phyloP scores from a whole-genome alignment of 2,329 filamentous ascomycete genomes.

The Claviceps quebecensis region DNA sequence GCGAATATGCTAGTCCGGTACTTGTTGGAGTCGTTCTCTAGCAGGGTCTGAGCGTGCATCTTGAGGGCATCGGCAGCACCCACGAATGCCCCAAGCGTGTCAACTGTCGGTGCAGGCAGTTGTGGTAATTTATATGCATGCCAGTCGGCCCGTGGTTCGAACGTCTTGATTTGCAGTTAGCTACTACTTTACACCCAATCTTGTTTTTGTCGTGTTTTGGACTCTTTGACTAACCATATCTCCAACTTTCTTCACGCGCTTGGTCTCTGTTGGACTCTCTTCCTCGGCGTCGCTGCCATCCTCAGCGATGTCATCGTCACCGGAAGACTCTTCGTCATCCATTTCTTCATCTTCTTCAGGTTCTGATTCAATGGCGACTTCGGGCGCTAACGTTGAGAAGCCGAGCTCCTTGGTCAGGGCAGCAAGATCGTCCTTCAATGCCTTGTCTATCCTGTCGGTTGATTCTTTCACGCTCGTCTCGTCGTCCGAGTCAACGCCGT shows the following conservation, averaged over 20 bases:
- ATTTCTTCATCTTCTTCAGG: slow-evolving; percentile 20
- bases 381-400: slow-evolving; percentile 19
- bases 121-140: slow-evolving; percentile 29
- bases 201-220: not conserved
- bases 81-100: slow-evolving; percentile 29
- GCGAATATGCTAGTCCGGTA: slow-evolving; percentile 64
- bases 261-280: slow-evolving; percentile 14
- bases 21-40: slow-evolving; percentile 62
- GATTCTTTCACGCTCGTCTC: slow-evolving; percentile 19
- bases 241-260: slow-evolving; percentile 14
- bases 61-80: slow-evolving; percentile 39
- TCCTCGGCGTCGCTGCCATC: slow-evolving; percentile 19
- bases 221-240: slow-evolving; percentile 19
- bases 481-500: slow-evolving; percentile 32
- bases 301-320: slow-evolving; percentile 14
- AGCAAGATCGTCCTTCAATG: slow-evolving; percentile 21
- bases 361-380: slow-evolving; percentile 24
- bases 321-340: slow-evolving; percentile 13
- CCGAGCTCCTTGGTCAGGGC: slow-evolving; percentile 26
- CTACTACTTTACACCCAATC: slow-evolving; percentile 7
- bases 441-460: slow-evolving; percentile 27
- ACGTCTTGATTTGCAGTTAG: slow-evolving; percentile 30
- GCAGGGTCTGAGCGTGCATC: slow-evolving; percentile 56
- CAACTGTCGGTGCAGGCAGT: slow-evolving; percentile 30
- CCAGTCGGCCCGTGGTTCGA: slow-evolving; percentile 46